These are phyloP conservation scores for Syncephalis plumigaleata DNA, from an alignment of 371 early-diverging fungal genomes.

Conservation along the genomic window DNA sequence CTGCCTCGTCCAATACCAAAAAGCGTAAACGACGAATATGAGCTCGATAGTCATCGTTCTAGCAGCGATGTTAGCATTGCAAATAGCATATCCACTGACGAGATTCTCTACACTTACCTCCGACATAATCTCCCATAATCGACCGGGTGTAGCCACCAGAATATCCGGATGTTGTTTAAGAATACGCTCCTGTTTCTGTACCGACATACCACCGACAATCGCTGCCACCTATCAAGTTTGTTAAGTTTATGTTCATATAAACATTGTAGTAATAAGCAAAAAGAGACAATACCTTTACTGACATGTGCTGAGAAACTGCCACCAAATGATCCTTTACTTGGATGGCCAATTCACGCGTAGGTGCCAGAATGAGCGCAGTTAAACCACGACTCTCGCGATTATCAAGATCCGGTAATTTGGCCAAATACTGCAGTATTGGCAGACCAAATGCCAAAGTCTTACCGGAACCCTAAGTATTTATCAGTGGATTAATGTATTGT, in stretches of 20 bases:
- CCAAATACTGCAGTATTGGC: slow-evolving; percentile 55
- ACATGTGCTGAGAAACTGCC: slow-evolving; percentile 28
- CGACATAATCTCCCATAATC: slow-evolving; percentile 83
- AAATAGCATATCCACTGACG: neutral
- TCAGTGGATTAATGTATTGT: neutral
- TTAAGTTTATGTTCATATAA: neutral
- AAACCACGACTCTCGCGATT: slow-evolving; percentile 11
- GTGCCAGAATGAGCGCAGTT: slow-evolving; percentile 53
- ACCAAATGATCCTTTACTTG: slow-evolving; percentile 68
- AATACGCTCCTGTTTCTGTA: slow-evolving; percentile 74
- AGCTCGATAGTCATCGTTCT: slow-evolving; percentile 30
- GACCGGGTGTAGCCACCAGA: slow-evolving; percentile 95
- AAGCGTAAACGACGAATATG: slow-evolving; percentile 34
- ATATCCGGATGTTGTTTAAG: slow-evolving; percentile 57
- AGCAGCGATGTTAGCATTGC: neutral
- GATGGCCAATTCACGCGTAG: slow-evolving; percentile 86
- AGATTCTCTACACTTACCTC: slow-evolving; percentile 22
- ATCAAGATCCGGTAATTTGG: slow-evolving; percentile 20
- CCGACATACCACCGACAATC: slow-evolving; percentile 88
- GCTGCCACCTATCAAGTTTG: slow-evolving; percentile 23
- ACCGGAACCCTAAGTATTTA: slow-evolving; percentile 51
- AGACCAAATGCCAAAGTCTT: slow-evolving; percentile 88
- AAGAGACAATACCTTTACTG: slow-evolving; percentile 22
- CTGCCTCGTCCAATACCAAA: slow-evolving; percentile 95
- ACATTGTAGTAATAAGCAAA: neutral